Base-by-base conservation (phyloP, 2,329 filamentous ascomycete genomes). In the Microdochium nivale region DNA sequence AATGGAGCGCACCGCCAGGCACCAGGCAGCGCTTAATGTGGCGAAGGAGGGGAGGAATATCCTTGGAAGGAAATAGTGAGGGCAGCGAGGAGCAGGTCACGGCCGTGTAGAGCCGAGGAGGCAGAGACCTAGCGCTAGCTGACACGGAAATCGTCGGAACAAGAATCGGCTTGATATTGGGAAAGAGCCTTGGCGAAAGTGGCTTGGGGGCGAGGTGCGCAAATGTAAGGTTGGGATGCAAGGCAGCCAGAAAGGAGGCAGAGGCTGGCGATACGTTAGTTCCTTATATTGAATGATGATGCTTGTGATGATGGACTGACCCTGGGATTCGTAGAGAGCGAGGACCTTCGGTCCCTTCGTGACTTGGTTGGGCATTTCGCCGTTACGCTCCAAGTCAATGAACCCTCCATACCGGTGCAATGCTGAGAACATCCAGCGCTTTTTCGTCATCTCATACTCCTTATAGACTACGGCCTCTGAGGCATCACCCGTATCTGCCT, bases 371-470 rank as follows among this genome's bases (percentile, higher is more conserved):
- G 19, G 21, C n/a, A 44, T 21, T 10, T 23, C 19, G 5, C 40
- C 19, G 23, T 44, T 3, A 11, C 40, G 52, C 8, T 60, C 55
- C 10, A 59, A 47, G 13, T 62, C 52, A 9, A 62, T 56, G 30
- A 71, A 70, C 35, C 59, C 60, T 71, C 73, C 59, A 73, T 69
- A 55, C 68, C 70, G 54, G 25, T 75, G 72, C 50, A 87, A 66
- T 1, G 74, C 74, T 25, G 77, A 81, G 32, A 84, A 69, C 68
- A 89, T 77, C 81, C 81, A 84, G 40, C 78, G 66, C 58, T 81
- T 79, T 60, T 79, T 79, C 55, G 79, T 76, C 48, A 79, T 67
- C 52, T 78, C 77, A 3, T 78, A 59, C 49, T 78, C 74, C 57
- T 71, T 70, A 57, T 75, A 77, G 21, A 79, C 64, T 35, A 68